A percentile compares a stretch with the other conserved stretches of the same genome.
These are phyloP conservation scores for Capsicum pubescens DNA, from an alignment of 257 asterid species.

Conservation along the genomic window DNA sequence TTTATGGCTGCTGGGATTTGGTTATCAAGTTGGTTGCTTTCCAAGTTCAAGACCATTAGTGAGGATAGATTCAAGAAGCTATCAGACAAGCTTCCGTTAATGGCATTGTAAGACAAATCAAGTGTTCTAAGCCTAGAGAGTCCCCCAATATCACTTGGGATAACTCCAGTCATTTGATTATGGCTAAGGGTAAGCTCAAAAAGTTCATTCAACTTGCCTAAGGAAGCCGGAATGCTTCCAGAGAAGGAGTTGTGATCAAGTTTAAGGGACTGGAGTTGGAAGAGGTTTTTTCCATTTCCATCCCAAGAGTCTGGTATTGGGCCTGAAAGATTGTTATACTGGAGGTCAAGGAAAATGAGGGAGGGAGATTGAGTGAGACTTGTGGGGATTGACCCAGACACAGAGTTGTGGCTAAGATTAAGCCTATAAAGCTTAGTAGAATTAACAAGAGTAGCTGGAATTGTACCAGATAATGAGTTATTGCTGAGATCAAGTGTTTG, in stretches of 20 bases:
- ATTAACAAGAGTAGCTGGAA: slow-evolving; percentile 61
- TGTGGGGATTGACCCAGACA: slow-evolving; percentile 77
- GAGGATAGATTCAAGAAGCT: slow-evolving; percentile 53
- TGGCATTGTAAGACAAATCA: slow-evolving; percentile 60
- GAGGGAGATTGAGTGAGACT: slow-evolving; percentile 58
- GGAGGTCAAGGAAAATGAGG: slow-evolving; percentile 61
- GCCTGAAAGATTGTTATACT: slow-evolving; percentile 71
- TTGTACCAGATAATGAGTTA: slow-evolving; percentile 67
- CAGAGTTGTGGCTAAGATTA: slow-evolving; percentile 65
- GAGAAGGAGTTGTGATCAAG: slow-evolving; percentile 59
- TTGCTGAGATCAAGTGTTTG: slow-evolving; percentile 82
- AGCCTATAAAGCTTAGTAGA: slow-evolving; percentile 79
- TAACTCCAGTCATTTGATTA: slow-evolving; percentile 51
- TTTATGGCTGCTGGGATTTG: slow-evolving; percentile 36
- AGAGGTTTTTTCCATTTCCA: slow-evolving; percentile 37
- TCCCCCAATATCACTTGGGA: slow-evolving; percentile 50
- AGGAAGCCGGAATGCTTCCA: slow-evolving; percentile 61
- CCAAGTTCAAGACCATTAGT: slow-evolving; percentile 43
- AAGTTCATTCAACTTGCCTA: slow-evolving; percentile 44
- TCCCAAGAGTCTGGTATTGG: slow-evolving; percentile 65
- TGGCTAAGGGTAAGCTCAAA: slow-evolving; percentile 48
- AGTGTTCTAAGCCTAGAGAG: slow-evolving; percentile 52
- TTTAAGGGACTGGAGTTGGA: slow-evolving; percentile 53
- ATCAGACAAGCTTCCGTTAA: slow-evolving; percentile 64
- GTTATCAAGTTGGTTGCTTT: slow-evolving; percentile 38